These are phyloP conservation scores for Lactifluus hygrophoroides DNA, from an alignment of 768 basidiomycete genomes.

Conservation along the genomic window DNA sequence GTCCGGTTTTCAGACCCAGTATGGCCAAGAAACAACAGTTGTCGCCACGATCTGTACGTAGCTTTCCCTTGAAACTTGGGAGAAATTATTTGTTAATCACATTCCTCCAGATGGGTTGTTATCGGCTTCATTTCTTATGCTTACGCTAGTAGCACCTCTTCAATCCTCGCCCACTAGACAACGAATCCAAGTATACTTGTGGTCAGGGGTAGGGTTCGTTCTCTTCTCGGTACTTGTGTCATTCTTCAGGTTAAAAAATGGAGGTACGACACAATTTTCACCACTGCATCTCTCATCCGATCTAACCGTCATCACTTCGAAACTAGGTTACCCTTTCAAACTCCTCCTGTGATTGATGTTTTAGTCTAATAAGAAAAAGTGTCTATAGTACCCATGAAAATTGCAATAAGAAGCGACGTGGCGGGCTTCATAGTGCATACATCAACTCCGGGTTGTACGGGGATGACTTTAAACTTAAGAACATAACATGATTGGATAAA, in stretches of 20 bases:
- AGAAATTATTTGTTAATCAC: not conserved
- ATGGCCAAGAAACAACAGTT: constrained; percentile 88
- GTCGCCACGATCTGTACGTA: constrained; percentile 77
- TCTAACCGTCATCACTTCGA: not conserved
- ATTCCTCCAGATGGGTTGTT: constrained; percentile 67
- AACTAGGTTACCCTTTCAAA: constrained; percentile 71
- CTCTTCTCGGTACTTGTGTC: constrained; percentile 83
- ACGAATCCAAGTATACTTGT: constrained; percentile 81
- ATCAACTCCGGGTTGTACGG: not conserved
- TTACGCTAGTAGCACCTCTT: constrained; percentile 74
- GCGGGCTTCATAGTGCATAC: constrained; percentile 8
- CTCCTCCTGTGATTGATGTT: constrained; percentile 45
- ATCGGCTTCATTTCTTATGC: constrained; percentile 67
- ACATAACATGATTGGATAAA: not conserved
- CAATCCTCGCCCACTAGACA: constrained; percentile 67
- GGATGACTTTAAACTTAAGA: not conserved
- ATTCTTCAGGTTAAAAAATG: constrained; percentile 86
- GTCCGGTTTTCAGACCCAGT: constrained; percentile 81
- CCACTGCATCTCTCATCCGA: not conserved
- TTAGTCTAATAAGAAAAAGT: constrained; percentile 15
- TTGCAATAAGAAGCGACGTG: not conserved
- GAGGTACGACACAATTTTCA: constrained; percentile 37
- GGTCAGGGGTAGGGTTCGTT: constrained; percentile 73
- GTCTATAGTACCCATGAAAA: constrained; percentile 17
- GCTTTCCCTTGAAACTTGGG: not conserved